These are phyloP conservation scores for Cucurbita moschata DNA, from an alignment of 306 rosid genomes.

Conservation along the genomic window DNA sequence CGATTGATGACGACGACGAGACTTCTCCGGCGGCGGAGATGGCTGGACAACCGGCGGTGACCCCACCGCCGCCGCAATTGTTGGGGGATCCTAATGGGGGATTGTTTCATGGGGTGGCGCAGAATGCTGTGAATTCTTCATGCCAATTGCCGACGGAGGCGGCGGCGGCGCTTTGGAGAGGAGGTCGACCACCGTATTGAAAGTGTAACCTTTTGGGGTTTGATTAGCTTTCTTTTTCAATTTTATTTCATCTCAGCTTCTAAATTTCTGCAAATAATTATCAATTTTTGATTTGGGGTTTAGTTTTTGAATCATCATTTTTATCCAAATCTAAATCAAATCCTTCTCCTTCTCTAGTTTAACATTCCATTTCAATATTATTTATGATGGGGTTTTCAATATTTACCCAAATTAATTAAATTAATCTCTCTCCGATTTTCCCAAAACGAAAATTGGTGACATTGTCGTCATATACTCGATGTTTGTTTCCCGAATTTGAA, in stretches of 20 bases:
- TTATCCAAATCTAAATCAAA: background rate
- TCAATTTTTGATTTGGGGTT: background rate
- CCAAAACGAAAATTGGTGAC: too few relatives aligned
- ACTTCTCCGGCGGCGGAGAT: slow-evolving; percentile 18
- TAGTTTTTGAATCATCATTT: background rate
- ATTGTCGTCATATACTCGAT: too few relatives aligned
- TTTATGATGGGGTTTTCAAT: background rate
- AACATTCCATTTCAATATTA: too few relatives aligned
- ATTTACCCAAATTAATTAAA: background rate
- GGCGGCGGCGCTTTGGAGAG: slow-evolving; percentile 40
- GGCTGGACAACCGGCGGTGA: slow-evolving; percentile 24
- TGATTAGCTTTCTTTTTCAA: background rate
- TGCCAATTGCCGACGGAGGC: slow-evolving; percentile 63
- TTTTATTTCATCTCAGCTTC: background rate
- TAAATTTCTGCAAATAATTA: background rate
- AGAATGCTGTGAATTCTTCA: slow-evolving; percentile 58
- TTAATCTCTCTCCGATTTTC: too few relatives aligned
- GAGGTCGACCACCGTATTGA: slow-evolving; percentile 60
- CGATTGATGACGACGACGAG: slow-evolving; percentile 73
- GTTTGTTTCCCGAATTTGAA: too few relatives aligned
- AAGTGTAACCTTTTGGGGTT: slow-evolving; percentile 1
- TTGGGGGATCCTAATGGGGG: slow-evolving; percentile 41
- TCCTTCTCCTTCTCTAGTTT: background rate
- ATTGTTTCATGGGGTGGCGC: slow-evolving; percentile 60
- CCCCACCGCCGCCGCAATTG: slow-evolving; percentile 37